These are phyloP conservation scores for Barnettozyma sucrosica DNA, from an alignment of 805 yeast species.

Conservation along the genomic window DNA sequence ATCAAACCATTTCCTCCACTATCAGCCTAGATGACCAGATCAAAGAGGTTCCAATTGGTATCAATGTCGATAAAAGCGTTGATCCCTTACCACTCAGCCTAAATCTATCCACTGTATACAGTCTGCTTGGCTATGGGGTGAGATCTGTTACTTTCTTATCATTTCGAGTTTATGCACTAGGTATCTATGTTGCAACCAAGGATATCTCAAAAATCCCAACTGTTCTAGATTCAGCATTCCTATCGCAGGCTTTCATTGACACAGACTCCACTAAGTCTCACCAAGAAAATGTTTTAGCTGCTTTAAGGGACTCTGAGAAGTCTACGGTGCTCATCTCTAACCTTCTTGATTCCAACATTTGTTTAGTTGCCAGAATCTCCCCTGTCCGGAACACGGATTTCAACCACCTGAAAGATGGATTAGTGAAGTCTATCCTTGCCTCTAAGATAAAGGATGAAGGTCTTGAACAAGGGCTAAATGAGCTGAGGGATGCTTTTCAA, in stretches of 20 bases:
- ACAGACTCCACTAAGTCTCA: slow-evolving; percentile 30
- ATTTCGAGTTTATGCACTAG: slow-evolving; percentile 84
- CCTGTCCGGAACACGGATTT: slow-evolving; percentile 92
- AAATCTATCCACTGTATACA: slow-evolving; percentile 34
- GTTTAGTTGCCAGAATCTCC: slow-evolving; percentile 66
- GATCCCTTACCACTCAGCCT: slow-evolving; percentile 31
- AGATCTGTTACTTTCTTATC: slow-evolving; percentile 77
- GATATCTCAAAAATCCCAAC: slow-evolving; percentile 41
- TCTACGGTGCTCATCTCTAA: slow-evolving; percentile 50
- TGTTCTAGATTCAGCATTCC: slow-evolving; percentile 38
- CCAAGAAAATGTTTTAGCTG: slow-evolving; percentile 34
- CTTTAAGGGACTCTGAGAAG: slow-evolving; percentile 44
- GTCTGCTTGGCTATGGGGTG: slow-evolving; percentile 72
- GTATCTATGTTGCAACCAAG: slow-evolving; percentile 64
- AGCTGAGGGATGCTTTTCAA: slow-evolving; percentile 56
- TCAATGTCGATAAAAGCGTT: slow-evolving; percentile 46
- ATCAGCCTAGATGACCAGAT: slow-evolving; percentile 13
- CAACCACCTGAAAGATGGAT: slow-evolving; percentile 83
- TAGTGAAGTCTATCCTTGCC: slow-evolving; percentile 71
- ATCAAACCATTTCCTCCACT: background rate
- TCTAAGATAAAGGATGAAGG: slow-evolving; percentile 45
- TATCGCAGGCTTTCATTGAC: slow-evolving; percentile 34
- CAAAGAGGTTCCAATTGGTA: slow-evolving; percentile 20
- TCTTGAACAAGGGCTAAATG: slow-evolving; percentile 58
- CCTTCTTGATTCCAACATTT: slow-evolving; percentile 53